phyloP scores from a whole-genome alignment of 768 basidiomycete species.

The Panus rudis region DNA sequence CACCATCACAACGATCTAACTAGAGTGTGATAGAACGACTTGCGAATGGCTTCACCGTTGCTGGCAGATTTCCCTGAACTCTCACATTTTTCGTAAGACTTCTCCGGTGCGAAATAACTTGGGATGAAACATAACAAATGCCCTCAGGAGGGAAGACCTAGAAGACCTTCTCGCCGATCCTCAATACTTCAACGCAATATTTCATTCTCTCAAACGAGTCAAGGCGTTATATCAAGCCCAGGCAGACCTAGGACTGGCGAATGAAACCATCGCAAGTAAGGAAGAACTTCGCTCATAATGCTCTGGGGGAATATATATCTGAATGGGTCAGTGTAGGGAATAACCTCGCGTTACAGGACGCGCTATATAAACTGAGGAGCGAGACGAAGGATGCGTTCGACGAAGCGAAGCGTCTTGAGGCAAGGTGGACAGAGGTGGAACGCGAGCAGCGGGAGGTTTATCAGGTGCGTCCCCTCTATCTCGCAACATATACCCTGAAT shows the following conservation, averaged over 20 bases:
- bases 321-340: conserved; percentile 42
- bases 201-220: conserved; percentile 72
- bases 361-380: conserved; percentile 64
- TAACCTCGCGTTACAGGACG: conserved; percentile 71
- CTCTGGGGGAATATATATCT: no score
- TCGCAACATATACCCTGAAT: background rate
- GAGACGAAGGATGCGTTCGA: conserved; percentile 87
- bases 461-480: conserved; percentile 53
- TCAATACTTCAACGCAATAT: conserved; percentile 78
- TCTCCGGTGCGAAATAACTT: background rate
- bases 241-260: conserved; percentile 73
- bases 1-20: no score
- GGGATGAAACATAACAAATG: no score
- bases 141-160: conserved; percentile 75
- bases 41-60: conserved; percentile 20
- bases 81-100: conserved; percentile 57
- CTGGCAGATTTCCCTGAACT: conserved; percentile 66
- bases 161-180: conserved; percentile 82
- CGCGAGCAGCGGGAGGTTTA: conserved; percentile 85
- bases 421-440: conserved; percentile 80
- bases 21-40: no score
- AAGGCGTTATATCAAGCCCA: conserved; percentile 71
- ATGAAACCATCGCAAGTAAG: conserved; percentile 83
- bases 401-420: conserved; percentile 75
- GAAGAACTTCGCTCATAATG: conserved; percentile 9